Conservation (phyloP, 768 basidiomycete species). For the Lyophyllum atratum region DNA sequence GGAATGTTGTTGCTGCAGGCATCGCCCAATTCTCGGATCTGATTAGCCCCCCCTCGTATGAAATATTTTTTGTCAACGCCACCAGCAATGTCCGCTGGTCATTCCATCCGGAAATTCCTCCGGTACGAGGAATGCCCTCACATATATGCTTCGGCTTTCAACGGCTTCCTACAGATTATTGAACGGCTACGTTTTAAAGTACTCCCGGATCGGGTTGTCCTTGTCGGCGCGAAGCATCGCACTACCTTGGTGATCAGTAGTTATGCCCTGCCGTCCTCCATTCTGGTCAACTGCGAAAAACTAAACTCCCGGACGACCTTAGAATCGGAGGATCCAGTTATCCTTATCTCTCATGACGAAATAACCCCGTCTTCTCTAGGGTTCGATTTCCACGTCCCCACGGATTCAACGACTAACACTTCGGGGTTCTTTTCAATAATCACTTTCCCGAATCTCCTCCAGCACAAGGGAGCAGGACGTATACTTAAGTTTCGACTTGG, state of each 20-base stretch:
- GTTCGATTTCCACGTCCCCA: conserved; percentile 22
- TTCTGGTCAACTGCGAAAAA: background rate
- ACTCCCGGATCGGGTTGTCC: conserved; percentile 27
- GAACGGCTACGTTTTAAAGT: conserved; percentile 33
- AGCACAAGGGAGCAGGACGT: conserved; percentile 18
- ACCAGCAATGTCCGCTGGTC: conserved; percentile 18
- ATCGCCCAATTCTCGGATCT: conserved; percentile 16
- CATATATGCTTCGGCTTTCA: conserved; percentile 19
- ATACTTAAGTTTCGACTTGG: conserved; percentile 19
- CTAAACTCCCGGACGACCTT: background rate
- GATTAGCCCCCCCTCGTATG: conserved; percentile 19
- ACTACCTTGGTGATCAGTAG: conserved; percentile 29
- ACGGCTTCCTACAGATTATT: conserved; percentile 19
- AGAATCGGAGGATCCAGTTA: background rate
- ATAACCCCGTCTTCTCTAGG: conserved; percentile 3
- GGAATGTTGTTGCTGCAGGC: conserved; percentile 27
- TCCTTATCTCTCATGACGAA: conserved; percentile 5
- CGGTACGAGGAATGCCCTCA: conserved; percentile 3
- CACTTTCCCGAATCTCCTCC: conserved; percentile 20
- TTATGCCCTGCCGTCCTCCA: conserved; percentile 27
- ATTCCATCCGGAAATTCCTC: conserved; percentile 6
- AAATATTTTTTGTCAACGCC: conserved; percentile 32
- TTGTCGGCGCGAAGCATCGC: conserved; percentile 30
- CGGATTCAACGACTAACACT: conserved; percentile 12
- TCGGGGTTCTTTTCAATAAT: conserved; percentile 15